A percentile compares a stretch with the other conserved stretches of the same genome.
Conservation (phyloP, 2,329 filamentous ascomycete genomes). For the Penicillium hordei region DNA sequence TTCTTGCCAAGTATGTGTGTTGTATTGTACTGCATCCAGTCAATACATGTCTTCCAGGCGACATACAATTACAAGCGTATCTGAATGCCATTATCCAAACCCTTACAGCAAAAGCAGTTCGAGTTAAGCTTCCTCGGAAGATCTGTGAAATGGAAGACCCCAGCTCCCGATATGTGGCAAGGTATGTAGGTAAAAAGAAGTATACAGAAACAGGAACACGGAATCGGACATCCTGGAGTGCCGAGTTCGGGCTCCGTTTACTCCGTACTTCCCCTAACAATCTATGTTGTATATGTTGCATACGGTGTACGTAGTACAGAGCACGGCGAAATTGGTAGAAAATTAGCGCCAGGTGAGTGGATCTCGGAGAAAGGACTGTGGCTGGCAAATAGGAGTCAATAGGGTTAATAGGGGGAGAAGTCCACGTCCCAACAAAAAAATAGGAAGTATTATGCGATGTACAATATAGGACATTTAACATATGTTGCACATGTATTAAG, state of each 20-base stretch:
- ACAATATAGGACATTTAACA: background rate
- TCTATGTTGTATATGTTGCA: too few species aligned
- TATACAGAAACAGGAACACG: background rate
- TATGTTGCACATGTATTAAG: background rate
- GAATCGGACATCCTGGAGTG: background rate
- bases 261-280: background rate
- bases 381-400: background rate
- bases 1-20: background rate
- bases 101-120: background rate
- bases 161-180: background rate
- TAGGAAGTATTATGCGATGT: background rate
- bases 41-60: background rate
- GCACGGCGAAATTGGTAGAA: background rate
- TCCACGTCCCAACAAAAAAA: background rate
- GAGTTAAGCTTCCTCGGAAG: background rate
- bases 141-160: background rate
- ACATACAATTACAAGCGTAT: background rate
- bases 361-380: background rate
- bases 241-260: background rate
- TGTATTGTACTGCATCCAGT: background rate
- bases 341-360: background rate
- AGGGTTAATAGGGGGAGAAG: background rate
- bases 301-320: too few species aligned
- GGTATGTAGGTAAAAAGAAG: background rate
- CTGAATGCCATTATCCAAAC: background rate